Evolutionary conservation across 441 rosid genomes (phyloP).

Genomic region (Euphorbia celastroides): DNA sequence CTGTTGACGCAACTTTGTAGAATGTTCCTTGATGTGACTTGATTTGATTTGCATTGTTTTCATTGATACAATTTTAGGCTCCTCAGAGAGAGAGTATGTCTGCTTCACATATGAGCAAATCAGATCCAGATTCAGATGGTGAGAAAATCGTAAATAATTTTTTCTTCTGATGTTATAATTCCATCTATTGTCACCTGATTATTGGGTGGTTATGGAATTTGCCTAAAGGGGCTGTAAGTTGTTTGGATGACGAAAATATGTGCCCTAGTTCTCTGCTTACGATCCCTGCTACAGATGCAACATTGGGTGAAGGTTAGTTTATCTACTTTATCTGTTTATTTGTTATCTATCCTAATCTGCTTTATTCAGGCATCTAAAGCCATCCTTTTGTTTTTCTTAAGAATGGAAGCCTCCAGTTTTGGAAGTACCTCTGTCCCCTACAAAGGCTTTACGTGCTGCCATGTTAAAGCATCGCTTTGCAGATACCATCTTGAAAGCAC

Average conservation of each 20-base stretch:
- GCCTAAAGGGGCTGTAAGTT: constrained; percentile 58
- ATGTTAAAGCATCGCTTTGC: constrained; percentile 73
- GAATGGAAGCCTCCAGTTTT: constrained; percentile 38
- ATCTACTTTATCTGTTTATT: background rate
- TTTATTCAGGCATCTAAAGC: background rate
- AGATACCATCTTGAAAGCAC: constrained; percentile 64
- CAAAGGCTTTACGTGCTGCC: constrained; percentile 79
- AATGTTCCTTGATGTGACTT: background rate
- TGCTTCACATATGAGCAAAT: constrained; percentile 42
- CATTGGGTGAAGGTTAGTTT: constrained; percentile 46
- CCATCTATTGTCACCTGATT: constrained; percentile 19
- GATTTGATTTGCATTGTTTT: constrained; percentile 19
- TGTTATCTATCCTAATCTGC: background rate
- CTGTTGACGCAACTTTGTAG: too few relatives aligned
- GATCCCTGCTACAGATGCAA: constrained; percentile 31
- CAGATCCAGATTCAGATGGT: constrained; percentile 71
- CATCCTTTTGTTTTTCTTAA: constrained; percentile 24
- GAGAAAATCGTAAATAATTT: constrained; percentile 28
- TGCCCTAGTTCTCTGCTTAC: constrained; percentile 43
- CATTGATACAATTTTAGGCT: constrained; percentile 28
- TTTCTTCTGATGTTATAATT: constrained; percentile 19
- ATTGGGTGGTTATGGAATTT: constrained; percentile 23
- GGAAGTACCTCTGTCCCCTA: constrained; percentile 52
- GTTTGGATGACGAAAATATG: constrained; percentile 45
- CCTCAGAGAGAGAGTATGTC: constrained; percentile 37